A percentile compares a stretch with the other conserved stretches of the same genome.
phyloP scores from a whole-genome alignment of 2,329 filamentous ascomycete species.

The Fusarium sp. region DNA sequence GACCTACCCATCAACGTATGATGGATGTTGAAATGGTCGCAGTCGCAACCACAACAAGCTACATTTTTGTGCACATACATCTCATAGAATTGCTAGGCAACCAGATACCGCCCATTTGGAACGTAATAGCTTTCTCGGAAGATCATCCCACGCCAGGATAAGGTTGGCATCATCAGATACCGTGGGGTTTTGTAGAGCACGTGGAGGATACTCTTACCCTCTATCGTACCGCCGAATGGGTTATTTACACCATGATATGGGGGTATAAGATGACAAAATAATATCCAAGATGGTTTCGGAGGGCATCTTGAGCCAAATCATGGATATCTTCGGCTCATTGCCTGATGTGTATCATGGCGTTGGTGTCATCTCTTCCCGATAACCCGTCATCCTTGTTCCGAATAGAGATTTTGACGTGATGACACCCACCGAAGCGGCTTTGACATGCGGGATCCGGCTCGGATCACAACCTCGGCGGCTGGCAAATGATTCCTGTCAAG shows the following conservation, averaged over 20 bases:
- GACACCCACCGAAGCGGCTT: slow-evolving; percentile 24
- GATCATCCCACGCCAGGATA: slow-evolving; percentile 41
- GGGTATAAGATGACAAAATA: slow-evolving; percentile 17
- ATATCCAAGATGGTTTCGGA: not conserved
- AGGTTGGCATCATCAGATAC: slow-evolving; percentile 31
- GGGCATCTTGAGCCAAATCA: slow-evolving; percentile 10
- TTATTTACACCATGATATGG: slow-evolving; percentile 16
- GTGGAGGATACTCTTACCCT: slow-evolving; percentile 23
- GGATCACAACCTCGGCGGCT: slow-evolving; percentile 31
- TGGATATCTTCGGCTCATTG: not conserved
- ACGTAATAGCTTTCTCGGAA: slow-evolving; percentile 26
- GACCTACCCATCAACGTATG: slow-evolving; percentile 18
- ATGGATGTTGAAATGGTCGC: slow-evolving; percentile 13
- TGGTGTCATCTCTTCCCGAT: slow-evolving; percentile 30
- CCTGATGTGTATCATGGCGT: slow-evolving; percentile 7
- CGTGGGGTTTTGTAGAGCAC: slow-evolving; percentile 41
- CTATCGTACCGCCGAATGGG: slow-evolving; percentile 14
- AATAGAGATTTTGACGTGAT: slow-evolving; percentile 35
- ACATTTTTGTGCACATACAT: not conserved
- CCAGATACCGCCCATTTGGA: slow-evolving; percentile 28
- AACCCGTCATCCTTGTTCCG: slow-evolving; percentile 32
- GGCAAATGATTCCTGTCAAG: slow-evolving; percentile 9
- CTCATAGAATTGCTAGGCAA: slow-evolving; percentile 12
- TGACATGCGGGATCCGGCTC: slow-evolving; percentile 29
- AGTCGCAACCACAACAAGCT: not conserved